Evolutionary conservation across 352 stramenopile species (phyloP).

Genomic region (Hyphochytrium catenoides): DNA sequence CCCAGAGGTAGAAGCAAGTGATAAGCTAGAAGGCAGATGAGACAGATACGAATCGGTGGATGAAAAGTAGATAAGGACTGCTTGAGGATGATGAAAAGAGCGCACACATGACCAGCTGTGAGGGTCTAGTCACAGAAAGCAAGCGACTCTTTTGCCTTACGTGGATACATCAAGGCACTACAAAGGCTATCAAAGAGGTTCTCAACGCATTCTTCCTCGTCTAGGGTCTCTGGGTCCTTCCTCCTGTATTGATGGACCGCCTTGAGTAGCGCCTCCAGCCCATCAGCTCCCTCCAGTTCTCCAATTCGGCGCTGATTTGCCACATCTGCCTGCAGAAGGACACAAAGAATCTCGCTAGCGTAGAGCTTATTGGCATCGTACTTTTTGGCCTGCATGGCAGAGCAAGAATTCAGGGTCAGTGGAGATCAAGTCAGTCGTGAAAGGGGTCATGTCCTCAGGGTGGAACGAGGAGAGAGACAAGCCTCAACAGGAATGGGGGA

Average conservation of each 20-base stretch:
- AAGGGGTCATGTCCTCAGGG: slow-evolving; percentile 7
- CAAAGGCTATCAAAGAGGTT: slow-evolving; percentile 72
- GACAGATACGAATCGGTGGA: too few relatives aligned
- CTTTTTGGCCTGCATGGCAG: too few relatives aligned
- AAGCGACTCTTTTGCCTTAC: slow-evolving; percentile 21
- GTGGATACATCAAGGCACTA: slow-evolving; percentile 30
- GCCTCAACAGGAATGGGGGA: too few relatives aligned
- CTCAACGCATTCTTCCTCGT: slow-evolving; percentile 75
- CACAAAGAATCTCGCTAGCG: slow-evolving; percentile 50
- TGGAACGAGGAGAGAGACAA: too few relatives aligned
- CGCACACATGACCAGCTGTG: too few relatives aligned
- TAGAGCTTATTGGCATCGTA: slow-evolving; percentile 54
- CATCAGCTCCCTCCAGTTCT: slow-evolving; percentile 17
- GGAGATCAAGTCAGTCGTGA: slow-evolving; percentile 23
- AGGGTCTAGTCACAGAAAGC: too few relatives aligned
- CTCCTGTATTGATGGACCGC: slow-evolving; percentile 63
- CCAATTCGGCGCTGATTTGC: slow-evolving; percentile 19
- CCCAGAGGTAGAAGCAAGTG: too few relatives aligned
- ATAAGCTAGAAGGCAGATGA: too few relatives aligned
- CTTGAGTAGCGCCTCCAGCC: slow-evolving; percentile 73
- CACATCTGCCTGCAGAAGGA: slow-evolving; percentile 37
- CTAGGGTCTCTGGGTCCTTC: slow-evolving; percentile 28
- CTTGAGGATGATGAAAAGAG: too few relatives aligned
- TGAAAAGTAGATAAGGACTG: too few relatives aligned
- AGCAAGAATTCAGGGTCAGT: too few relatives aligned